phyloP scores from a whole-genome alignment of 2,329 filamentous ascomycete genomes.

The Colletotrichum lindemuthianum region DNA sequence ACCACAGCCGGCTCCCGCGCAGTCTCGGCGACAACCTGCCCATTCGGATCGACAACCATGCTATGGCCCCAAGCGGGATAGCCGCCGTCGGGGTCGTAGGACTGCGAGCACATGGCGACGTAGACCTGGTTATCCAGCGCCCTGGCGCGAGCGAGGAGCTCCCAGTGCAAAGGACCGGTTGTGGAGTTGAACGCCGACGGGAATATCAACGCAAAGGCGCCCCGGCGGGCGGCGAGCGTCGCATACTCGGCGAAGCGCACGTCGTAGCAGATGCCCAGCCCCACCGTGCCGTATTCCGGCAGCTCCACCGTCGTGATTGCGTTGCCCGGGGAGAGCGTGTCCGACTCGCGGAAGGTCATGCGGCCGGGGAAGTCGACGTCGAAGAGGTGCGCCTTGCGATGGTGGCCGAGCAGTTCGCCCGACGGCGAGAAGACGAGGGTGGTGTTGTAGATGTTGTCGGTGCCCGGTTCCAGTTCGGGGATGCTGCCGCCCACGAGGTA shows the following conservation, averaged over 20 bases:
- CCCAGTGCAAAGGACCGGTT: conserved; percentile 93
- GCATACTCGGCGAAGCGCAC: conserved; percentile 95
- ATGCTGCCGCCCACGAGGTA: conserved; percentile 94
- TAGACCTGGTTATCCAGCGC: conserved; percentile 95
- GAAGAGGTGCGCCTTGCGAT: conserved; percentile 95
- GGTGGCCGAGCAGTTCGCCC: conserved; percentile 81
- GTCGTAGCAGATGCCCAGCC: conserved; percentile 95
- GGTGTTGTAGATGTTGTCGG: conserved; percentile 86
- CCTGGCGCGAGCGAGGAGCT: conserved; percentile 79
- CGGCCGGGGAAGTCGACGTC: conserved; percentile 97
- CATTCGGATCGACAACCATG: conserved; percentile 87
- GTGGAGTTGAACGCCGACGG: conserved; percentile 98
- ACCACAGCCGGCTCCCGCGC: conserved; percentile 82
- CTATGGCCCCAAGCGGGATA: conserved; percentile 96
- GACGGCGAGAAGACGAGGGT: conserved; percentile 82
- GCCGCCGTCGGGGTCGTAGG: conserved; percentile 76
- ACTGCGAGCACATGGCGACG: conserved; percentile 90
- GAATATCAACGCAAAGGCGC: conserved; percentile 87
- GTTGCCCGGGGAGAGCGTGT: conserved; percentile 86
- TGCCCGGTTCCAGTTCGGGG: conserved; percentile 74
- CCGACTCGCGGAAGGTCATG: conserved; percentile 90
- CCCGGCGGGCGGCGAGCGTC: conserved; percentile 86
- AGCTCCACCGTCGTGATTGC: conserved; percentile 86
- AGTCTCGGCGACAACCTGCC: conserved; percentile 78
- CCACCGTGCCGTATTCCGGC: conserved; percentile 87